phyloP scores from a whole-genome alignment of 768 basidiomycete genomes.

The Agaricus sinodeliciosus region DNA sequence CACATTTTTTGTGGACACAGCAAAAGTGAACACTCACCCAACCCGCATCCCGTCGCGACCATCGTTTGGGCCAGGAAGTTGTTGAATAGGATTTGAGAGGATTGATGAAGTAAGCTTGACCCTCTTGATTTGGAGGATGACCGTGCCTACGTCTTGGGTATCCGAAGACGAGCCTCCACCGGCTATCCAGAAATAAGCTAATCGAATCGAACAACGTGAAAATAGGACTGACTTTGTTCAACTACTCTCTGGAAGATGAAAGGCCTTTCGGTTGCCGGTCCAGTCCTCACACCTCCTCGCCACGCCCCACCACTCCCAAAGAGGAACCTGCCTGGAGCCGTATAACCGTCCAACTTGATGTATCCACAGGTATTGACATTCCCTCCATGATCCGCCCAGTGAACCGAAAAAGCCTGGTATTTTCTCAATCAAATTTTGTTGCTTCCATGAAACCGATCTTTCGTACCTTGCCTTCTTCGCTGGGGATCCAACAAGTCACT shows the following conservation, averaged over 20 bases:
- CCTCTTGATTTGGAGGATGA: constrained; percentile 44
- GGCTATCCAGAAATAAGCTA: too few species aligned
- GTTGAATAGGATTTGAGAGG: constrained; percentile 36
- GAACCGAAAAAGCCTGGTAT: constrained; percentile 47
- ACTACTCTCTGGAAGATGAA: constrained; percentile 49
- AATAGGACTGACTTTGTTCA: constrained; percentile 23
- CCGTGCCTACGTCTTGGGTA: constrained; percentile 42
- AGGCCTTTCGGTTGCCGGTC: constrained; percentile 44
- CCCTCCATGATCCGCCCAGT: constrained; percentile 60
- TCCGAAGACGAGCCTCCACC: constrained; percentile 10
- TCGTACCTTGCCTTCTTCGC: constrained; percentile 48
- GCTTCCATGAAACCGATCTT: not conserved
- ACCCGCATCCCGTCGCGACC: constrained; percentile 36
- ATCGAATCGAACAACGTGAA: not conserved
- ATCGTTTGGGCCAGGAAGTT: constrained; percentile 23
- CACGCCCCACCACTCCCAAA: constrained; percentile 47
- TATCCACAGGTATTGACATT: constrained; percentile 48
- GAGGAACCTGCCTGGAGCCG: constrained; percentile 58
- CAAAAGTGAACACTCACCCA: constrained; percentile 27
- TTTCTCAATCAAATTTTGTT: not conserved
- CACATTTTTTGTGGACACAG: not conserved
- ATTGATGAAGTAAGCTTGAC: constrained; percentile 29
- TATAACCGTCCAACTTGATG: constrained; percentile 58
- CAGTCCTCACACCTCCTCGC: constrained; percentile 49
- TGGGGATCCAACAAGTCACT: constrained; percentile 66